Evolutionary conservation across 1,284 basidiomycete genomes (phyloP).

Genomic region (Cystobasidiaceae sp.): DNA sequence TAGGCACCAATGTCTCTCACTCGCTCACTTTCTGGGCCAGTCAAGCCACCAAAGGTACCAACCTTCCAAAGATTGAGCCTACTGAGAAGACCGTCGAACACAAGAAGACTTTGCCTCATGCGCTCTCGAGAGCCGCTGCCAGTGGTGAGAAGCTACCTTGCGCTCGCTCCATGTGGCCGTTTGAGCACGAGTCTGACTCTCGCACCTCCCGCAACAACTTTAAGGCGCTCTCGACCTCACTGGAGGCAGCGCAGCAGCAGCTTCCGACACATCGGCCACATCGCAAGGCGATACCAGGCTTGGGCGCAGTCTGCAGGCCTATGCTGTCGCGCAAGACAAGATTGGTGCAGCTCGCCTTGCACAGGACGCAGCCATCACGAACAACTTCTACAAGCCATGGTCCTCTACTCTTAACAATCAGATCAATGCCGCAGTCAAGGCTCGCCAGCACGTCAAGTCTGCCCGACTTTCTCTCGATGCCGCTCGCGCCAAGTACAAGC

Average conservation of each 20-base stretch:
- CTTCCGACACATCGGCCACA: slow-evolving; percentile 45
- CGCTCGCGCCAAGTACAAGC: slow-evolving; percentile 58
- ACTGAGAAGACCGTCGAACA: slow-evolving; percentile 41
- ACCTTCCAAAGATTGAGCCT: slow-evolving; percentile 70
- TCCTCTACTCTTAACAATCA: slow-evolving; percentile 74
- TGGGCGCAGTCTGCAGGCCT: slow-evolving; percentile 68
- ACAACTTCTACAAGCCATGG: slow-evolving; percentile 83
- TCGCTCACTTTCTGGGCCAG: slow-evolving; percentile 79
- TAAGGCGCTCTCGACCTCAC: slow-evolving; percentile 28
- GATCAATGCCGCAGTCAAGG: slow-evolving; percentile 82
- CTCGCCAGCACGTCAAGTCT: slow-evolving; percentile 75
- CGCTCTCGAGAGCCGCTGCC: slow-evolving; percentile 75
- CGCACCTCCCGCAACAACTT: not conserved
- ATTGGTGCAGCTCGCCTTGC: slow-evolving; percentile 75
- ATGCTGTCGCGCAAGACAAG: slow-evolving; percentile 79
- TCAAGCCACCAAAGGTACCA: slow-evolving; percentile 76
- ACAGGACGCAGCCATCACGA: slow-evolving; percentile 71
- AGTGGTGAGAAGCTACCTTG: too few relatives aligned
- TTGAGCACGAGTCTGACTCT: not conserved
- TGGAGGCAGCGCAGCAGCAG: slow-evolving; percentile 45
- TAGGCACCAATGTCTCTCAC: slow-evolving; percentile 59
- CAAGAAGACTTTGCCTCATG: slow-evolving; percentile 88
- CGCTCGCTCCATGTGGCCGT: slow-evolving; percentile 48
- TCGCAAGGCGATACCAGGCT: slow-evolving; percentile 58
- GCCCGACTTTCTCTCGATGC: slow-evolving; percentile 73